phyloP scores from a whole-genome alignment of 2,329 filamentous ascomycete species.

The Fusarium albosuccineum region DNA sequence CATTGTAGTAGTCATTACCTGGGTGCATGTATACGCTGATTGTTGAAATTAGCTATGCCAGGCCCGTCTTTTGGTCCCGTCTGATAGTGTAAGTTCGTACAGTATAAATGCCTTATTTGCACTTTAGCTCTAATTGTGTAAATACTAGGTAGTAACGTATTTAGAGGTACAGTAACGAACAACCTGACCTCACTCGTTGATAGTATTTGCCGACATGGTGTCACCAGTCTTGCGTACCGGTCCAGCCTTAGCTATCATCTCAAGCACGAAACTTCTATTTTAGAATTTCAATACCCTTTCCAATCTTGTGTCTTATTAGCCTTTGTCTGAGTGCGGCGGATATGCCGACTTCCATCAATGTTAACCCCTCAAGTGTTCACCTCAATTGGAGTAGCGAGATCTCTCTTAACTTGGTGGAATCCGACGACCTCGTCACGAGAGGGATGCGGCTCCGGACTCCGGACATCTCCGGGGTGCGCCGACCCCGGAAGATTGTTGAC shows the following conservation, averaged over 20 bases:
- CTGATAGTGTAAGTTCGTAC: slow-evolving; percentile 21
- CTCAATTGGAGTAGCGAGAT: slow-evolving; percentile 47
- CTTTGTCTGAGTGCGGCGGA: slow-evolving; percentile 33
- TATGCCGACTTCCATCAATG: slow-evolving; percentile 31
- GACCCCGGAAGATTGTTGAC: slow-evolving; percentile 15
- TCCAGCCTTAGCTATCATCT: neutral
- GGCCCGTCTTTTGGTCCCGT: too few relatives aligned
- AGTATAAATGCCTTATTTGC: neutral
- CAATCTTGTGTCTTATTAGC: slow-evolving; percentile 25
- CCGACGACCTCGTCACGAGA: slow-evolving; percentile 55
- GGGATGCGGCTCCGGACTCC: slow-evolving; percentile 42
- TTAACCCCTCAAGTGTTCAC: slow-evolving; percentile 13
- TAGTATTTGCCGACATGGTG: too few relatives aligned
- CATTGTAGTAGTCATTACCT: too few relatives aligned
- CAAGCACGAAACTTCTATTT: slow-evolving; percentile 22
- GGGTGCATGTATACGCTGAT: too few relatives aligned
- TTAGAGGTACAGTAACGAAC: too few relatives aligned
- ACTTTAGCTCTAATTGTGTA: neutral
- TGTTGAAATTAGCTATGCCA: too few relatives aligned
- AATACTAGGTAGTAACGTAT: too few relatives aligned
- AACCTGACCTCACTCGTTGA: too few relatives aligned
- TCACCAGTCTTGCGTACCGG: neutral
- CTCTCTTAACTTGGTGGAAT: slow-evolving; percentile 62
- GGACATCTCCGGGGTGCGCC: slow-evolving; percentile 11
- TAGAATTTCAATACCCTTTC: slow-evolving; percentile 42